Evolutionary conservation across 2,329 filamentous ascomycete genomes (phyloP), one percentile per base, ranked within the genome.

Genomic region (Paraconiothyrium brasiliense): DNA sequence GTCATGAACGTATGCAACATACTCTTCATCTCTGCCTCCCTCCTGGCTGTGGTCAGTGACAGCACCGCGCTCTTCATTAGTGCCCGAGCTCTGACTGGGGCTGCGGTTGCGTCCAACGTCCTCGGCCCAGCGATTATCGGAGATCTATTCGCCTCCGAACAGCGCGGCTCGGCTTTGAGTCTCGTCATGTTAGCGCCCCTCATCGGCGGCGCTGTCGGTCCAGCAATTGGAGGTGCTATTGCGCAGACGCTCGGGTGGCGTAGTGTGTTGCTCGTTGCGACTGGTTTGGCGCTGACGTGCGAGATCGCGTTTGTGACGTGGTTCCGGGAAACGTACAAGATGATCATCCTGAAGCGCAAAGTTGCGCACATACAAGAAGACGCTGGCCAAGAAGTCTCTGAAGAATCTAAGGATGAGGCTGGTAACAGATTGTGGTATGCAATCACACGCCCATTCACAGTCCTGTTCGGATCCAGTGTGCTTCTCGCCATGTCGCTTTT

Each of bases 71-170:
- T 82, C 4, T 74, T 84, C 61, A 82, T 84, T 54, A 73, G 73
- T 9, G 76, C 79, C 0, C 67, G 82, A 43, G 80, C 80, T 65
- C 75, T 85, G 61, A 81, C 82, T 47, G 80, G 80, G 44, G 66
- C 80, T 35, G 76, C 79, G 46, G 82, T 84, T 5, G 78, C 81
- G 22, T 78, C 79, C 4, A 82, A 88, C 64, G 87, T 89, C 9
- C 79, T 90, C 20, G 87, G 85, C 64, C 88, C 88, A 0, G 85
- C 87, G 27, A 86, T 90, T 56, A 83, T 90, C 20, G 88, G 87
- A 27, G 88, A 90, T 71, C 84, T 90, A 64, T 89, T 89, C 69
- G 74, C 78, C 1, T 78, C 83, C 0, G 87, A 89, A 58, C 78
- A 86, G 71, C 80, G 87, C 16, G 88, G 87, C 27, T 81, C 82